Percentiles rank a stretch among this genome's conserved stretches.
Evolutionary conservation across 306 rosid species (phyloP).

Genomic region (Trifolium fragiferum): DNA sequence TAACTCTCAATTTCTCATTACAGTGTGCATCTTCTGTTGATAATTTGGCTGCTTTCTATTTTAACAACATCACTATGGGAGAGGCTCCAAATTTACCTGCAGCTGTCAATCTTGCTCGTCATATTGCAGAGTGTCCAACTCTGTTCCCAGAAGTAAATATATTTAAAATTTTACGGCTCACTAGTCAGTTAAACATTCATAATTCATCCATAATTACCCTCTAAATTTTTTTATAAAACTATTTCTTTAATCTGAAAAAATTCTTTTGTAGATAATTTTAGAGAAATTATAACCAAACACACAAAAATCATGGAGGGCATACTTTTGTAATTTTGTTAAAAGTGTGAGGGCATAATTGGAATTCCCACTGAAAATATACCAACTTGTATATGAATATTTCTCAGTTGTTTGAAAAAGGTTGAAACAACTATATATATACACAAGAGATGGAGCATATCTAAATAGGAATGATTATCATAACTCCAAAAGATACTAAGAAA

Average conservation of each 20-base stretch:
- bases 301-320: too few species aligned
- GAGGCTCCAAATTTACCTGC: constrained; percentile 88
- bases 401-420: too few species aligned
- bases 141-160: constrained; percentile 89
- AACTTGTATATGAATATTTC: too few species aligned
- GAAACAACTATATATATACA: too few species aligned
- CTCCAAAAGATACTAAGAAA: too few species aligned
- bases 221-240: background rate
- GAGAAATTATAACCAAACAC: too few species aligned
- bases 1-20: constrained; percentile 41
- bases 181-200: constrained; percentile 19
- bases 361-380: too few species aligned
- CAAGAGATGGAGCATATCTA: too few species aligned
- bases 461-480: too few species aligned
- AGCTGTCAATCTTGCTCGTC: constrained; percentile 83
- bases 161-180: constrained; percentile 22
- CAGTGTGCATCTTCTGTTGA: constrained; percentile 99
- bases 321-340: too few species aligned
- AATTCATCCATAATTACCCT: background rate
- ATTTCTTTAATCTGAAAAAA: constrained; percentile 23
- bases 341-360: too few species aligned
- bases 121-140: constrained; percentile 85
- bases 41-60: constrained; percentile 90
- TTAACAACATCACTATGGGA: constrained; percentile 92
- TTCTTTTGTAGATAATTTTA: background rate